Base-by-base conservation (phyloP, 371 early-diverging fungal genomes). In the Phascolomyces articulosus region DNA sequence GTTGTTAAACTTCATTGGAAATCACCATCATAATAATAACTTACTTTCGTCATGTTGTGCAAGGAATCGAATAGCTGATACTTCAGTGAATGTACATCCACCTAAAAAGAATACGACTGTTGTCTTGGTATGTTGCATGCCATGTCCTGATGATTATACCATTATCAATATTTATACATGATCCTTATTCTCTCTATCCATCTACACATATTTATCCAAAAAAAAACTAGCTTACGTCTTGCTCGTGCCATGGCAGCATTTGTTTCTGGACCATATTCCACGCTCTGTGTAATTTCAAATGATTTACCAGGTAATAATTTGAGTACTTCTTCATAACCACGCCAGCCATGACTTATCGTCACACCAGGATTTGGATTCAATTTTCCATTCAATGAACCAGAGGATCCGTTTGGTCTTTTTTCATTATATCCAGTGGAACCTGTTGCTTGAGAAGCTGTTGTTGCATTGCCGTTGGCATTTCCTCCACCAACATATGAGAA, bases 71-170 rank as follows among this genome's bases (percentile, higher is more conserved):
- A 96, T 79, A 23, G 96, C 95, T 9, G 95, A 85, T 15, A 96
- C 87, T 71, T 98, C 98, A 10, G 97, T 91, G 57, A 82, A 91
- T 2, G 97, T 96, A 71, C 96, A 95, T n/a, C 98, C 98, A 40
- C 97, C 98, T n/a, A 98, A 77, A 72, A 95, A 96, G 62, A 96
- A 89, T 4, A 97, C 89, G 53, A 97, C 74, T 1, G 95, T 94
- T 7, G 89, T 87, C 27, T 86, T 86, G 28, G 86, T 79, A 64
- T 88, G 86, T 38, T 87, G 88, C 48, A 70, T 78, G 51, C 80
- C 85, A 59, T 71, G 72, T 61, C 75, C 76, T 72, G 60, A 58
- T 21, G 15, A 51, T 2, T 15, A 20, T 23, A 47, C 34, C 4
- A 53, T 23, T 28, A 47, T 41, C 31, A 61, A 44, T 38, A n/a